Evolutionary conservation across 768 basidiomycete species (phyloP), one percentile per base, ranked within the genome.

Genomic region (Lentinula sp.): DNA sequence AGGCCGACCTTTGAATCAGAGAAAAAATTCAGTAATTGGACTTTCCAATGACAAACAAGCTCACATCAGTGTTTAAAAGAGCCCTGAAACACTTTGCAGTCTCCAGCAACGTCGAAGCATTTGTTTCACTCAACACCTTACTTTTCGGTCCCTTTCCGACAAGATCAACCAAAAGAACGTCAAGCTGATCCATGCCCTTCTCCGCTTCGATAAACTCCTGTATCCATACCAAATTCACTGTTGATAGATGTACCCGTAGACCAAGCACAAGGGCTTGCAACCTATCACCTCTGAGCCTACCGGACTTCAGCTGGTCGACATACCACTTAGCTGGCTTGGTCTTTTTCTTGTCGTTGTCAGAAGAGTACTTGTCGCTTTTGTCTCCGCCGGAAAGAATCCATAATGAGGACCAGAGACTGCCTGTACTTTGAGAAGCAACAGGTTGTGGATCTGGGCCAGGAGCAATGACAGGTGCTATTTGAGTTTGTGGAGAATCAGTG

Each of bases 221-320:
- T 54, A 94, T 85, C 85, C 93, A 95, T 2, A 78, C 73, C 12
- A 95, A 62, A 61, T 85, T 86, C 0, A 89, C 91, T 0, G 93
- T 95, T 2, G 93, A 91, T 1, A 97, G 76, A 67, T 93, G 90
- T 0, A 95, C 90, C 2, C 94, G 85, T 16, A 98, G 77, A 1
- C 88, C 85, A 46, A 93, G 88, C 2, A 97, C 76, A 66, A 91
- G 85, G 68, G 91, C 93, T 55, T 83, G 78, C 32, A 94, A 78
- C 67, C 83, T 85, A 42, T 80, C 73, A 65, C 88, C 85, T 8
- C 77, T 73, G 4, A 77, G 65, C 66, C 80, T 90, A 54, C 77
- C 77, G 15, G 72, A 78, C 56, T 80, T 81, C 57, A 94, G 76
- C 10, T 79, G 77, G 52, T 85, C 80, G 42, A 87, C 84, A 72